These are phyloP conservation scores for Abrus precatorius DNA, from an alignment of 306 rosid species.

Conservation along the genomic window DNA sequence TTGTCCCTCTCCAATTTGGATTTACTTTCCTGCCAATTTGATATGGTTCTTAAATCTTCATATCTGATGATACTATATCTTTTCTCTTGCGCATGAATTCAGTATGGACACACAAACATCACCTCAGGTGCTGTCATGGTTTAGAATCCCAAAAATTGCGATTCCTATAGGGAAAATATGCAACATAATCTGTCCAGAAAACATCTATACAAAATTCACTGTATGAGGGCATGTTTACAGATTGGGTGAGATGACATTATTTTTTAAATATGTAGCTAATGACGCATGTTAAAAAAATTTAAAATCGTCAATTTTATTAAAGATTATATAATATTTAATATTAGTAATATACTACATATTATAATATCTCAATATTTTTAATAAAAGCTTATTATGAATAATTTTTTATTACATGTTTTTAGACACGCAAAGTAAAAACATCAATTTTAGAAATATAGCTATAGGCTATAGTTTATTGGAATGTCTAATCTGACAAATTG, in stretches of 20 bases:
- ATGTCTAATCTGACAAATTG: constrained; percentile 18
- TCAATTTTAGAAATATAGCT: not conserved
- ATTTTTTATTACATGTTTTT: too few species aligned
- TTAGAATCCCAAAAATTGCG: constrained; percentile 38
- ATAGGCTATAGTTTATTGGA: constrained; percentile 8
- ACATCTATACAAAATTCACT: not conserved
- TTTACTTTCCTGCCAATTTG: constrained; percentile 15
- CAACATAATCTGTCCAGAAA: constrained; percentile 27
- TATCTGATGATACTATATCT: not conserved
- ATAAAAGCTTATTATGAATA: too few species aligned
- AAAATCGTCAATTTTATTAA: too few species aligned
- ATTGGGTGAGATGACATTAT: not conserved
- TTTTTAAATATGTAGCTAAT: too few species aligned
- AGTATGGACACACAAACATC: constrained; percentile 29
- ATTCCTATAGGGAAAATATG: constrained; percentile 25
- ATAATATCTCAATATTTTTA: too few species aligned
- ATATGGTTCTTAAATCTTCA: not conserved
- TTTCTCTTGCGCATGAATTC: constrained; percentile 34
- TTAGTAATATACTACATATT: not conserved
- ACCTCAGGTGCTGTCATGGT: not conserved
- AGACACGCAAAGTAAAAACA: too few species aligned
- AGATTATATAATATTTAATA: too few species aligned
- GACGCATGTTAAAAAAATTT: too few species aligned
- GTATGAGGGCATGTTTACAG: constrained; percentile 1
- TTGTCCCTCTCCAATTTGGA: constrained; percentile 27